Evolutionary conservation across 1,139 yeast species (phyloP), one percentile per base, ranked within the genome.

Genomic region (Blastobotrys serpentis): DNA sequence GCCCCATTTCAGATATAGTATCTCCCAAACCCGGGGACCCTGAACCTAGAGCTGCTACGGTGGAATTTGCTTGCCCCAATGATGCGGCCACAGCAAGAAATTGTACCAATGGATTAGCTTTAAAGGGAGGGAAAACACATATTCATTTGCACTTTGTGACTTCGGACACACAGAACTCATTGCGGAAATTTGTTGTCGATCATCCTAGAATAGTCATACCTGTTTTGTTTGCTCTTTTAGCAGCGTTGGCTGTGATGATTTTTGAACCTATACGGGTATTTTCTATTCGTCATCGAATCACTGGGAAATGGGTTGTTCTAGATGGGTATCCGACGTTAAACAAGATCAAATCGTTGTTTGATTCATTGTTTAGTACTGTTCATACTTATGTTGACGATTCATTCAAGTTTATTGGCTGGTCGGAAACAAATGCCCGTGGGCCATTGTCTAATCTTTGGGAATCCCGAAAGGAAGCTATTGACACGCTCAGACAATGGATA

Each of bases 261-360:
- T 92, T 92, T 67, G 98, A 92, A 59, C 98, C 98, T 0, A 86
- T 92, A 45, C 77, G 98, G 62, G 84, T 85, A 52, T 86, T 84
- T 71, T 84, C 81, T 60, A 81, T 92, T 51, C 81, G 81, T 59
- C 82, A 79, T 60, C 86, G 86, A 61, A 81, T 92, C 47, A 55
- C 57, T 26, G 65, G 65, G 16, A 49, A 45, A 34, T 40, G 47
- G 18, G 40, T 42, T 19, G 48, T 48, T 2, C 42, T 52, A 36
- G 57, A 54, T 14, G 43, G 45, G 8, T 41, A 48, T 19, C 50
- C 53, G 11, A 10, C 43, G 13, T 38, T 58, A 29, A 36, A 52
- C 25, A 52, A 49, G 48, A 18, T 77, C 49, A 69, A 69, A 32
- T 40, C 33, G 1, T 16, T 23, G 7, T 11, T 46, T 13, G n/a